Conservation (phyloP, 306 rosid species). For the Parietaria judaica region DNA sequence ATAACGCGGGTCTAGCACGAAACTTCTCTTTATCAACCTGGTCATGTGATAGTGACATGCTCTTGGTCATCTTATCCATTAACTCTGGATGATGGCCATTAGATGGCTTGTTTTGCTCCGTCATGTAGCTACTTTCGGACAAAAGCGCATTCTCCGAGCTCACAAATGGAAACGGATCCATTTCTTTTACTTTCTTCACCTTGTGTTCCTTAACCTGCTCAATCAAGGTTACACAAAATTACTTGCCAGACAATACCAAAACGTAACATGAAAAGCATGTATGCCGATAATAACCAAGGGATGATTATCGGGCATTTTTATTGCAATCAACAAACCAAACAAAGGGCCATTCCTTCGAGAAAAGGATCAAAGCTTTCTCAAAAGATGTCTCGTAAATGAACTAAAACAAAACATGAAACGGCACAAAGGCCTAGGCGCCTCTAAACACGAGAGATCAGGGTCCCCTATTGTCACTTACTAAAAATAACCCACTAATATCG, state of each 20-base stretch:
- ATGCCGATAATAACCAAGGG: no score
- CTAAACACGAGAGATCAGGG: no score
- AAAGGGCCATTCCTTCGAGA: no score
- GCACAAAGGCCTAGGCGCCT: no score
- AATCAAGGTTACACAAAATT: neutral
- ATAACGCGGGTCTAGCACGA: no score
- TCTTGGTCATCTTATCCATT: constrained; percentile 26
- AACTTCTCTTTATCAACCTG: neutral
- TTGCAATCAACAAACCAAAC: no score
- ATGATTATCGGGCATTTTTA: no score
- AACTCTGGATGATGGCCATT: constrained; percentile 35
- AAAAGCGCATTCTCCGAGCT: constrained; percentile 48
- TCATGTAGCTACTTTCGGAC: constrained; percentile 45
- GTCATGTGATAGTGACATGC: constrained; percentile 22
- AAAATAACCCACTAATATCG: neutral
- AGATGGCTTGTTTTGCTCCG: constrained; percentile 28
- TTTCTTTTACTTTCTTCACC: constrained; percentile 41
- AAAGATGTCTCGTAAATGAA: no score
- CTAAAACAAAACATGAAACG: no score
- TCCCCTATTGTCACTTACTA: neutral
- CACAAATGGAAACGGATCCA: constrained; percentile 25
- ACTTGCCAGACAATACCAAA: neutral
- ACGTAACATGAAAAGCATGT: no score
- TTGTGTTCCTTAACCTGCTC: constrained; percentile 51
- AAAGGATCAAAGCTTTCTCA: no score